Conservation (phyloP, 495 filamentous ascomycete genomes). For the Penicillium coprophilum region DNA sequence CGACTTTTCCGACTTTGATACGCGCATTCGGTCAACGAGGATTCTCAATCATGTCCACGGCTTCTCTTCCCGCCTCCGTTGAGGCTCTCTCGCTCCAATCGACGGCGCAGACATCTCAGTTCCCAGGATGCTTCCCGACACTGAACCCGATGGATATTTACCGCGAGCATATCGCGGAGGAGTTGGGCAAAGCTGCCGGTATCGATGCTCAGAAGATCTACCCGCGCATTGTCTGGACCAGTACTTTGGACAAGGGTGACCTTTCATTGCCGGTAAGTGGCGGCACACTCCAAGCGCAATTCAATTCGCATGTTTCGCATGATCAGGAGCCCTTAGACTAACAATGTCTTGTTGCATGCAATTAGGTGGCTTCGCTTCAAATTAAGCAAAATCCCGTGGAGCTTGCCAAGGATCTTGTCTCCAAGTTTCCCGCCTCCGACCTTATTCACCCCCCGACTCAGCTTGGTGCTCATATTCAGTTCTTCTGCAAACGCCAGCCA, state of each 20-base stretch:
- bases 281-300: neutral
- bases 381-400: conserved; percentile 80
- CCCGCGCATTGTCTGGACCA: conserved; percentile 75
- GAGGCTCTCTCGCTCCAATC: conserved; percentile 44
- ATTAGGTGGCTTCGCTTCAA: conserved; percentile 66
- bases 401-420: conserved; percentile 66
- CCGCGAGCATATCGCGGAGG: conserved; percentile 74
- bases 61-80: conserved; percentile 36
- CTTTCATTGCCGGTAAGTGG: conserved; percentile 66
- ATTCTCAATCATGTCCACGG: conserved; percentile 33
- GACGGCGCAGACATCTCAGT: conserved; percentile 40
- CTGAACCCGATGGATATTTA: conserved; percentile 87
- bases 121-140: conserved; percentile 56
- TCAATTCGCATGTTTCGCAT: conserved; percentile 2
- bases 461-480: conserved; percentile 69
- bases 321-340: neutral
- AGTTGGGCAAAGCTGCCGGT: conserved; percentile 68
- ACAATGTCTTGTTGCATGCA: neutral
- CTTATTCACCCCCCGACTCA: conserved; percentile 66
- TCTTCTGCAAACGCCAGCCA: conserved; percentile 69
- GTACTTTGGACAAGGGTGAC: conserved; percentile 85
- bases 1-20: conserved; percentile 15
- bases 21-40: conserved; percentile 15
- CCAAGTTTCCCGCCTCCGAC: conserved; percentile 77
- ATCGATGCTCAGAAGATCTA: conserved; percentile 77